Base-by-base conservation (phyloP, 2,329 filamentous ascomycete genomes). In the Acephala macrosclerotiorum region DNA sequence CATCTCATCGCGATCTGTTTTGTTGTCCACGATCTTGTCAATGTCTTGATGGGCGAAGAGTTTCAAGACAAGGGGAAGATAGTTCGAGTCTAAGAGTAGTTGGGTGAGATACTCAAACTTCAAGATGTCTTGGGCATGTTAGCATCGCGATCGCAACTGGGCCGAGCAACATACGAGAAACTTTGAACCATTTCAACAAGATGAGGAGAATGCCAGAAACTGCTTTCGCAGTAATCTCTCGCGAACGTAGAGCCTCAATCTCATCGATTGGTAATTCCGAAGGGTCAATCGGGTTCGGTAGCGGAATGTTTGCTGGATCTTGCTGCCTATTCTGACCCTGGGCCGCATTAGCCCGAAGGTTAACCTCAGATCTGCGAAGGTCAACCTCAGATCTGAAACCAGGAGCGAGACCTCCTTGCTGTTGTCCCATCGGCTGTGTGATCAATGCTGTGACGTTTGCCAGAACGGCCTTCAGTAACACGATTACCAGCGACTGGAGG, bases 51-150 rank as follows among this genome's bases (percentile, higher is more conserved):
- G 90, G 58, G 95, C 94, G 77, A 97, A 94, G 58, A 97, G 87
- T 80, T 98, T 98, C 36, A 99, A 82, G 26, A 97, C 91, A 35
- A 99, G 83, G 0, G 95, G 95, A 7, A 99, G 85, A 77, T 97
- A 99, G 77, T 97, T 98, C 3, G 93, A 96, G 78, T 99, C 96
- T 33, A 99, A 85, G 12, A 99, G 82, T 2, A 99, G 85, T 75
- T 99, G 96, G 0, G 94, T 95, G 75, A 99, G 82, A 75, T 97
- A 98, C 79, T 99, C 96, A 72, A 96, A 97, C 76, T 97, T 97
- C 70, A 99, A 82, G 33, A 98, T 87, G 76, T 99, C 93, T 96
- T 57, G 5, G 4, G 22, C 4, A 16, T 67, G 70, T 71, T 63
- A 77, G 72, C 47, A 61, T 42, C 35, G 9, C 36, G 22, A 11